phyloP scores from a whole-genome alignment of 257 asterid species.

The Nicotiana sylvestris region DNA sequence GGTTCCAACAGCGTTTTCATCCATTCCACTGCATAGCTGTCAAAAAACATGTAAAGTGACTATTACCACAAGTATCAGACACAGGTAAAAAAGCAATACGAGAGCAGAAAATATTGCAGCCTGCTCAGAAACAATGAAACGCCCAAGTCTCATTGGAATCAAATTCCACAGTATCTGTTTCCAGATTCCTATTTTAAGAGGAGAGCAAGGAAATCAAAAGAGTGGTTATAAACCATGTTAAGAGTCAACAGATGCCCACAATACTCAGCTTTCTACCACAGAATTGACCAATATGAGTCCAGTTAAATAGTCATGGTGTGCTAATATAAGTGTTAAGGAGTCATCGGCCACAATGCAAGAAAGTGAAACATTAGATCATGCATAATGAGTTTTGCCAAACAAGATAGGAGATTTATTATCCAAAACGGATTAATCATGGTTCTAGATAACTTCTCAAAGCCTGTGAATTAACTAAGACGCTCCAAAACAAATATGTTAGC shows the following conservation, averaged over 20 bases:
- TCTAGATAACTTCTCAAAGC: not conserved
- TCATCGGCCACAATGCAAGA: not conserved
- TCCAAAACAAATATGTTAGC: not conserved
- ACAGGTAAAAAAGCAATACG: not conserved
- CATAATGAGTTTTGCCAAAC: not conserved
- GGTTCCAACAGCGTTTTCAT: constrained; percentile 77
- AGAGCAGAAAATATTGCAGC: not conserved
- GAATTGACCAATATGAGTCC: not conserved
- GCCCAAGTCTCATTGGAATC: not conserved
- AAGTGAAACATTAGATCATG: not conserved
- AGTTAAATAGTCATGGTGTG: not conserved
- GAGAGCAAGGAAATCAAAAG: not conserved
- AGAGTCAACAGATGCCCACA: not conserved
- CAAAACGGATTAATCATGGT: not conserved
- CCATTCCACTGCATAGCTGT: constrained; percentile 86
- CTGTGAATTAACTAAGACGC: not conserved
- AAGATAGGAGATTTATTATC: not conserved
- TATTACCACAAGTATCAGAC: not conserved
- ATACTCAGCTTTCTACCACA: not conserved
- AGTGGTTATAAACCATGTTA: not conserved
- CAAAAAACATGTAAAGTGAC: constrained; percentile 1
- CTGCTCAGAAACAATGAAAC: not conserved
- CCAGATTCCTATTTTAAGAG: not conserved
- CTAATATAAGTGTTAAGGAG: too few relatives aligned
- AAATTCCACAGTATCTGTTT: not conserved